Evolutionary conservation across 306 rosid species (phyloP), one percentile per base, ranked within the genome.

Genomic region (Dalbergia oliveri): DNA sequence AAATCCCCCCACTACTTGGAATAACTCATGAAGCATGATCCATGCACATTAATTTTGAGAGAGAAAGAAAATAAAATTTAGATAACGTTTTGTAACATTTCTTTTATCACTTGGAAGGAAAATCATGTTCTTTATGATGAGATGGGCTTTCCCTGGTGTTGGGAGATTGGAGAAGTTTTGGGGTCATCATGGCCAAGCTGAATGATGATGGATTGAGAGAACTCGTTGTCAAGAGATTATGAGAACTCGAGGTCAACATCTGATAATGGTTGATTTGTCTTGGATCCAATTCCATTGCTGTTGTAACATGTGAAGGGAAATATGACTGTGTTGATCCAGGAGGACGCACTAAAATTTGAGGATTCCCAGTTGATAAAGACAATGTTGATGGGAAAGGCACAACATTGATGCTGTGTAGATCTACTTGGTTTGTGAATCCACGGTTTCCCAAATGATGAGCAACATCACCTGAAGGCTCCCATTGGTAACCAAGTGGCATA

Each of bases 331-430:
- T 80, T 11, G 72, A 57, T 77, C 89, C 91, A 0, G 85, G 82
- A 66, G 90, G 85, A 66, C 84, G 70, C 0, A 76, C 50, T 70
- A 88, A 16, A 58, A 81, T 81, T 47, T 88, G 92, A 77, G 92
- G 84, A 79, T 64, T 73, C 64, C 90, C 89, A 45, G 92, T 86
- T 64, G 94, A 87, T 69, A 92, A 84, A 57, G 98, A 89, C 84
- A 87, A 84, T 4, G 91, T 68, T 70, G 97, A 88, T 49, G 94
- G 88, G 63, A 88, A 76, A 68, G 90, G 66, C 47, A 85, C 50
- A 33, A 80, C 78, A 61, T 86, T 83, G 43, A 68, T 72, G 83
- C 64, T 81, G 13, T 85, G 90, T 26, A 51, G 35, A 81, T 90
- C 88, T 60, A 79, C 14, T 81, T 91, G 85, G 53, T 49, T 34